Evolutionary conservation across 2,329 filamentous ascomycete genomes (phyloP), one percentile per base, ranked within the genome.

Genomic region (Neonectria sp.): DNA sequence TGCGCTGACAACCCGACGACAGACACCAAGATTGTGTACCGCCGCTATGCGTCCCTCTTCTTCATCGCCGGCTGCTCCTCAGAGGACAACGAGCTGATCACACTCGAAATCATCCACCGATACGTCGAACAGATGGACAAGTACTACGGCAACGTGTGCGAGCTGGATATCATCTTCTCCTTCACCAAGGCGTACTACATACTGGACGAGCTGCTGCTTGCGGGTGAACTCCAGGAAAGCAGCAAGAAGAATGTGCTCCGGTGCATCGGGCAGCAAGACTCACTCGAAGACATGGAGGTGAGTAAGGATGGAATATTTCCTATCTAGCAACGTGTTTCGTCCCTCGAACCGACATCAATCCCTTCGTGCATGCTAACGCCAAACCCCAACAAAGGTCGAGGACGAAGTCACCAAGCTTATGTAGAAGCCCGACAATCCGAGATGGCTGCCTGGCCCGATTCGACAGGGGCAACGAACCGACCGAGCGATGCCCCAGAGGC

Each of bases 101-200:
- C 94, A 27, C 94, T 99, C 79, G 96, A 99, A 83, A 95, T 99
- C 79, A 97, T 99, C 77, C 96, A 99, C 83, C 94, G 96, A 83
- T 99, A 99, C 81, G 96, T 99, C 79, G 96, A 99, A 83, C 96
- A 99, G 85, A 99, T 99, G 96, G 96, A 99, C 88, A 99, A 99
- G 83, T 99, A 99, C 86, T 99, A 98, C 82, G 96, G 96, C 82
- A 99, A 99, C 82, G 96, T 99, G 67, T 99, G 96, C 91, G 96
- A 99, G 85, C 90, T 99, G 72, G 95, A 98, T 82, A 98, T 98
- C 83, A 99, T 99, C 82, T 99, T 99, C 89, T 98, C 97, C 81
- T 99, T 99, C 82, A 97, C 97, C 76, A 99, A 99, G 83, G 96
- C 96, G 67, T 99, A 99, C 83, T 99, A 98, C 83, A 99, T 99